Evolutionary conservation across 768 basidiomycete genomes (phyloP).

Genomic region (Suillus alpinus): DNA sequence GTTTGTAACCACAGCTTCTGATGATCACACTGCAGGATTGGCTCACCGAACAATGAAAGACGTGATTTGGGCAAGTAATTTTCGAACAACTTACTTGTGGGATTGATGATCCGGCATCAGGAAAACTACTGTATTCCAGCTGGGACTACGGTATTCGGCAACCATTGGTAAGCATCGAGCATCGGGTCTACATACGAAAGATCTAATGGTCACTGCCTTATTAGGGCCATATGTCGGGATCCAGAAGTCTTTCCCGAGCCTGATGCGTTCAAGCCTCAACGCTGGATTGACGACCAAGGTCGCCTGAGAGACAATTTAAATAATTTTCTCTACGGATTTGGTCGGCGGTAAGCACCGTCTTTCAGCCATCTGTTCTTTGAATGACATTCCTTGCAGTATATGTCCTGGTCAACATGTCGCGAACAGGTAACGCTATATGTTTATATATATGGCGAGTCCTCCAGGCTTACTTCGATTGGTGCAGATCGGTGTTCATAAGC

Average conservation of each 20-base stretch:
- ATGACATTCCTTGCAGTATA: slow-evolving; percentile 30
- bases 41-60: neutral
- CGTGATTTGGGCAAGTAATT: neutral
- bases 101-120: neutral
- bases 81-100: neutral
- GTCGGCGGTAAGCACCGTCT: slow-evolving; percentile 35
- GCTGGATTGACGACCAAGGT: neutral
- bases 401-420: slow-evolving; percentile 46
- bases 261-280: neutral
- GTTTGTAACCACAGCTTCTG: neutral
- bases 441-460: neutral
- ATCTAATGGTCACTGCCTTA: neutral
- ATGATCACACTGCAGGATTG: neutral
- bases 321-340: slow-evolving; percentile 54
- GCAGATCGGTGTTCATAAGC: slow-evolving; percentile 55
- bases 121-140: neutral
- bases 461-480: slow-evolving; percentile 10
- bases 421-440: neutral
- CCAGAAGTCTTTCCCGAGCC: neutral
- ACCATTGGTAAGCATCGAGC: slow-evolving; percentile 13
- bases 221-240: slow-evolving; percentile 2
- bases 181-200: no score
- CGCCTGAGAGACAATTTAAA: slow-evolving; percentile 33
- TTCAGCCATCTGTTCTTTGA: neutral
- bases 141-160: slow-evolving; percentile 5